These are phyloP conservation scores for Trypanosomatidae sp. DNA, from an alignment of 208 protist genomes.

Conservation along the genomic window DNA sequence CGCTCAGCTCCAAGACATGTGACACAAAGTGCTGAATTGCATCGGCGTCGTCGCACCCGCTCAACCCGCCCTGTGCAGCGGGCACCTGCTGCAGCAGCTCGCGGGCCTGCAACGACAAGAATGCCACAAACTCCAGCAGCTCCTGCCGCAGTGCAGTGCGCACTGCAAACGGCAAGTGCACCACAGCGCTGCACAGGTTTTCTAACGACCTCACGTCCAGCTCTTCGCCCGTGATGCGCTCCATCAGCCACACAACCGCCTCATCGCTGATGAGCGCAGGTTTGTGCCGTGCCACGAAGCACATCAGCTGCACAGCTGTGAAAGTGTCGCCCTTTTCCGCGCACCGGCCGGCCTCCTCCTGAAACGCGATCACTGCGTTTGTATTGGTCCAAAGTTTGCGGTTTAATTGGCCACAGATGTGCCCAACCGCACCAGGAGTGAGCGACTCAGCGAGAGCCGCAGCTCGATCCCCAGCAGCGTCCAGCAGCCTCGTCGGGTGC, in stretches of 20 bases:
- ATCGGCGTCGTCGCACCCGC: conserved; percentile 29
- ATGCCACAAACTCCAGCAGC: conserved; percentile 40
- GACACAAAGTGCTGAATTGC: conserved; percentile 40
- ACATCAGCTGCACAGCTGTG: conserved; percentile 60
- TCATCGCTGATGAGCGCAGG: conserved; percentile 43
- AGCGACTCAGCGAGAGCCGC: conserved; percentile 37
- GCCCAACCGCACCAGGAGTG: conserved; percentile 39
- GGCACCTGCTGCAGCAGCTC: conserved; percentile 39
- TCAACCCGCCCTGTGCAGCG: conserved; percentile 44
- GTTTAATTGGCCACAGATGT: conserved; percentile 57
- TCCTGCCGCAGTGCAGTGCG: conserved; percentile 43
- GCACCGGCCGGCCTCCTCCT: conserved; percentile 61
- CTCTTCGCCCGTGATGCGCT: conserved; percentile 59
- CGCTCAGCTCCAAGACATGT: conserved; percentile 21
- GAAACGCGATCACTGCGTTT: conserved; percentile 45
- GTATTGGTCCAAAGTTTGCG: conserved; percentile 33
- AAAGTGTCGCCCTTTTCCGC: conserved; percentile 68
- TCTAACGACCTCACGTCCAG: conserved; percentile 55
- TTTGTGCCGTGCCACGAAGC: conserved; percentile 67
- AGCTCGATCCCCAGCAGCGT: conserved; percentile 36
- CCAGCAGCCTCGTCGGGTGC: conserved; percentile 28
- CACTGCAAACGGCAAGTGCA: conserved; percentile 32
- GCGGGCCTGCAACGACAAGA: conserved; percentile 35
- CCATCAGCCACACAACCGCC: conserved; percentile 61
- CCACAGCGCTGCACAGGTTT: conserved; percentile 43